Percentiles rank a stretch among this genome's conserved stretches.
Conservation (phyloP, 176 grass and related monocot species). For the Alloteropsis semialata region DNA sequence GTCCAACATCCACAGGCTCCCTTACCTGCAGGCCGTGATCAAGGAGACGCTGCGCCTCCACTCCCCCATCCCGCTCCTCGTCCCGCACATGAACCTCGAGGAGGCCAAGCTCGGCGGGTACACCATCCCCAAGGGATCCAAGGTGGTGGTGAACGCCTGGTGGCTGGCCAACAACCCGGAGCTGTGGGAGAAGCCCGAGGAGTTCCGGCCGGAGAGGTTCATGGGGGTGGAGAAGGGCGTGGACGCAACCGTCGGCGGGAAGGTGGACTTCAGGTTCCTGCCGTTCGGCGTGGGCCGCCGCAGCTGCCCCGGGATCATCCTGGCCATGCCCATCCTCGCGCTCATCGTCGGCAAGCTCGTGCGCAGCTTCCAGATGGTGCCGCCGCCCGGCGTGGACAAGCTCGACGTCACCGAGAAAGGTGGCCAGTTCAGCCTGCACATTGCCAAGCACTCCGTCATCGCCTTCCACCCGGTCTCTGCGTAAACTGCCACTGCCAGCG, state of each 20-base stretch:
- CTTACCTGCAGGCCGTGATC: slow-evolving; percentile 68
- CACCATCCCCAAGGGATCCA: slow-evolving; percentile 69
- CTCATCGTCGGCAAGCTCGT: slow-evolving; percentile 65
- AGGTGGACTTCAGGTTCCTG: no score
- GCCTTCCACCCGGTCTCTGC: slow-evolving; percentile 39
- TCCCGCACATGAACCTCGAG: slow-evolving; percentile 95
- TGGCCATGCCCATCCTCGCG: no score
- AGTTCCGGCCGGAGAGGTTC: slow-evolving; percentile 80
- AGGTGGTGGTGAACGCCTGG: slow-evolving; percentile 92
- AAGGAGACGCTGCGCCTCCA: slow-evolving; percentile 85
- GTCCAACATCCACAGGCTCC: slow-evolving; percentile 51
- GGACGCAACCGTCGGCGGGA: slow-evolving; percentile 57
- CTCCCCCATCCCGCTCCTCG: slow-evolving; percentile 86
- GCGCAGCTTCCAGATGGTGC: slow-evolving; percentile 64
- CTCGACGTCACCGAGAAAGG: slow-evolving; percentile 44
- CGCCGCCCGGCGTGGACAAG: slow-evolving; percentile 50
- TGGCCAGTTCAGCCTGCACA: slow-evolving; percentile 88
- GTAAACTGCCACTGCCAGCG: not conserved
- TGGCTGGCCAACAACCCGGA: slow-evolving; percentile 75
- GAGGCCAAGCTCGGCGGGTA: slow-evolving; percentile 67
- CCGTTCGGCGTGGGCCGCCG: no score
- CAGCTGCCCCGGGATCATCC: no score
- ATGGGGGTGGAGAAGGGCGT: slow-evolving; percentile 59
- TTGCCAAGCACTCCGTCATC: slow-evolving; percentile 55
- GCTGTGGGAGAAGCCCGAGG: slow-evolving; percentile 73